These are phyloP conservation scores for Gossypium bickii DNA, from an alignment of 345 rosid genomes.

Conservation along the genomic window DNA sequence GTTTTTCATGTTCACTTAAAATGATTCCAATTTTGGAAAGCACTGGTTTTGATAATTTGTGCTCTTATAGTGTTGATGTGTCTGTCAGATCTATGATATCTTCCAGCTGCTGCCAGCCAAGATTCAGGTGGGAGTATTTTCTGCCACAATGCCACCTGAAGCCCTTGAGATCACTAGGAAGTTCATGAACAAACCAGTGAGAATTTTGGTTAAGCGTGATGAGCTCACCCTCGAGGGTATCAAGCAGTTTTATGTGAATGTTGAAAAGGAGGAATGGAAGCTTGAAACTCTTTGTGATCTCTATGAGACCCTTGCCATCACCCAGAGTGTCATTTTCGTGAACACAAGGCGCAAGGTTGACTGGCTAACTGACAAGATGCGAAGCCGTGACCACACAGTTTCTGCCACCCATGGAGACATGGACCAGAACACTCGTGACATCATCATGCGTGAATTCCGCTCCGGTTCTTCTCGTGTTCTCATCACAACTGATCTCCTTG, in stretches of 20 bases:
- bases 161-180: slow-evolving; percentile 89
- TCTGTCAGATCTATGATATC: slow-evolving; percentile 67
- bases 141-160: slow-evolving; percentile 93
- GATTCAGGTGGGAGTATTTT: slow-evolving; percentile 82
- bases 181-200: slow-evolving; percentile 84
- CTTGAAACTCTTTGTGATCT: slow-evolving; percentile 79
- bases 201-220: slow-evolving; percentile 85
- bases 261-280: slow-evolving; percentile 86
- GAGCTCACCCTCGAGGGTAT: slow-evolving; percentile 94
- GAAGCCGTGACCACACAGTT: slow-evolving; percentile 80
- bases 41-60: neutral
- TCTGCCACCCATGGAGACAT: slow-evolving; percentile 94
- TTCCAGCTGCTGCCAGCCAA: slow-evolving; percentile 74
- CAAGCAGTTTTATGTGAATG: slow-evolving; percentile 73
- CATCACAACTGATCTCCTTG: slow-evolving; percentile 76
- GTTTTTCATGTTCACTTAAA: neutral
- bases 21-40: neutral
- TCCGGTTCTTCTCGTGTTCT: slow-evolving; percentile 89
- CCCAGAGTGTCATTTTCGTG: slow-evolving; percentile 87
- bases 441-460: slow-evolving; percentile 81
- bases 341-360: slow-evolving; percentile 93
- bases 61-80: slow-evolving; percentile 1
- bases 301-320: slow-evolving; percentile 78
- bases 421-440: slow-evolving; percentile 89
- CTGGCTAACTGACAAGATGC: slow-evolving; percentile 84